Percentiles rank a stretch among this genome's conserved stretches.
Conservation (phyloP, 768 basidiomycete genomes). For the Suillus placidus region DNA sequence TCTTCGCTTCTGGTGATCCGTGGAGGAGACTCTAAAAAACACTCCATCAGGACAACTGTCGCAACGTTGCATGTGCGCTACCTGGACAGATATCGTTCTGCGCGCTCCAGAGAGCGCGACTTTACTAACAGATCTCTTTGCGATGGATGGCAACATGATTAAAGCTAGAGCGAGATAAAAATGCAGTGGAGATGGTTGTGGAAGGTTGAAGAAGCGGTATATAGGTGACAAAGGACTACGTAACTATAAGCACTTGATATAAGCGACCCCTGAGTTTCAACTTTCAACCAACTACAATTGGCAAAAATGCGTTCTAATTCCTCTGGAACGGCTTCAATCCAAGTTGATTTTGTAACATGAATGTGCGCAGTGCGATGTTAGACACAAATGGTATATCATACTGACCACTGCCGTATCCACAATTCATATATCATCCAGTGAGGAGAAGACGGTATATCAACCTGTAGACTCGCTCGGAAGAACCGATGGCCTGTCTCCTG, state of each 20-base stretch:
- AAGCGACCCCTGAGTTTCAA: constrained; percentile 7
- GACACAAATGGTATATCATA: neutral
- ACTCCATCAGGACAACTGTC: constrained; percentile 32
- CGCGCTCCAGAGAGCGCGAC: constrained; percentile 30
- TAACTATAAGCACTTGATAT: neutral
- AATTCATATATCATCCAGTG: constrained; percentile 44
- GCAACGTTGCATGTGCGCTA: constrained; percentile 31
- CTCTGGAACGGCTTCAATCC: neutral
- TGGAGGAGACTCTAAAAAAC: constrained; percentile 76
- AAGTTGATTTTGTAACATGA: neutral
- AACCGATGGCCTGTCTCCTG: constrained; percentile 24
- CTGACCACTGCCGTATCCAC: constrained; percentile 35
- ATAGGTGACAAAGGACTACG: neutral
- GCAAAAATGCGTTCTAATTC: neutral
- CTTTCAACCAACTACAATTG: neutral
- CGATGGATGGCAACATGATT: constrained; percentile 27
- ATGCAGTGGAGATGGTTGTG: neutral
- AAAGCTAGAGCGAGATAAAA: neutral
- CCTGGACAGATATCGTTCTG: constrained; percentile 68
- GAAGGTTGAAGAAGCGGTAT: neutral
- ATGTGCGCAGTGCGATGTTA: neutral
- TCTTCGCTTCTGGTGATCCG: constrained; percentile 90
- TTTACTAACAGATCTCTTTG: constrained; percentile 20
- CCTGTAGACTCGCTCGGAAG: constrained; percentile 33
- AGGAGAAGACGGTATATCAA: constrained; percentile 24